phyloP scores from a whole-genome alignment of 2,329 filamentous ascomycete genomes.

The Neophaeococcomyces aloes region DNA sequence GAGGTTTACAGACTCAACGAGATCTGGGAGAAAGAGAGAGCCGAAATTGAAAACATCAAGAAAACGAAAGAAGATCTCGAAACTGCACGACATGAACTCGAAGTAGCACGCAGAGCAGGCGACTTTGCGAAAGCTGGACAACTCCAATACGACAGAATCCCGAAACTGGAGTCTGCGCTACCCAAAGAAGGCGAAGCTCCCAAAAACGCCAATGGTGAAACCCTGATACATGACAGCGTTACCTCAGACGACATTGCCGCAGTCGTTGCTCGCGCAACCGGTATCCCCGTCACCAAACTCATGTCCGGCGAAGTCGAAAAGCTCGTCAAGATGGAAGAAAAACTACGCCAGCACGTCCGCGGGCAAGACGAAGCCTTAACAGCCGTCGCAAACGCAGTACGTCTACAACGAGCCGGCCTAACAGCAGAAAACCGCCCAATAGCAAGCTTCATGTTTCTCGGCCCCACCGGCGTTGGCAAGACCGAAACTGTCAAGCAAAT shows the following conservation, averaged over 20 bases:
- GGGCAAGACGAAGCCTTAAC: conserved; percentile 90
- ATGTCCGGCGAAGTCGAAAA: conserved; percentile 92
- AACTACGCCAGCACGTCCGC: conserved; percentile 68
- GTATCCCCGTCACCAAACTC: conserved; percentile 84
- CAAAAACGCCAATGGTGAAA: conserved; percentile 36
- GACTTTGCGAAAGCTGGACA: conserved; percentile 88
- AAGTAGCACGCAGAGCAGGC: conserved; percentile 74
- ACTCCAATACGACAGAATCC: conserved; percentile 78
- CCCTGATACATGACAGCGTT: conserved; percentile 85
- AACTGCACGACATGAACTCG: conserved; percentile 70
- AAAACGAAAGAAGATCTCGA: conserved; percentile 81
- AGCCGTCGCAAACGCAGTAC: conserved; percentile 83
- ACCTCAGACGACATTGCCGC: conserved; percentile 86
- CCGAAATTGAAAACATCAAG: conserved; percentile 78
- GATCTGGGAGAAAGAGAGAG: conserved; percentile 82
- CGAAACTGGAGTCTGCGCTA: conserved; percentile 64
- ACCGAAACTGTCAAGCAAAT: conserved; percentile 96
- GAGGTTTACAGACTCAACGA: conserved; percentile 65
- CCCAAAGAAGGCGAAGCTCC: conserved; percentile 55
- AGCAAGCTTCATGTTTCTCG: conserved; percentile 95
- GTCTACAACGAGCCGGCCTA: conserved; percentile 83
- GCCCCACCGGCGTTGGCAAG: conserved; percentile 92
- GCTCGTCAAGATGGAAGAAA: conserved; percentile 90
- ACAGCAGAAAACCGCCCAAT: conserved; percentile 85
- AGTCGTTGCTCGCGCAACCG: conserved; percentile 82